phyloP scores from a whole-genome alignment of 768 basidiomycete genomes.

The Boletus speciosus region DNA sequence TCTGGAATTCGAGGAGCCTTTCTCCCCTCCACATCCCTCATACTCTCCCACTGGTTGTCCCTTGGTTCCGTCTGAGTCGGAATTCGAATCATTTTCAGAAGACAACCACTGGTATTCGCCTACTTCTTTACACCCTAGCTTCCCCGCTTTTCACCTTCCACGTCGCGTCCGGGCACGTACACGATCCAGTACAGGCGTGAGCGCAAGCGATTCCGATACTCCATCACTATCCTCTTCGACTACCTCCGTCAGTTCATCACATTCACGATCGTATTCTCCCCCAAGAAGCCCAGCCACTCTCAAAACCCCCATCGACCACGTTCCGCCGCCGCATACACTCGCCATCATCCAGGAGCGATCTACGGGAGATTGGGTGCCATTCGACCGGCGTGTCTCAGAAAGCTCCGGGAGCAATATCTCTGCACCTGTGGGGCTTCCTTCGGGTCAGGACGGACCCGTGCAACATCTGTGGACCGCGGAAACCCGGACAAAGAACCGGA shows the following conservation, averaged over 20 bases:
- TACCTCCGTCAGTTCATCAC: constrained; percentile 37
- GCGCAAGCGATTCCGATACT: constrained; percentile 41
- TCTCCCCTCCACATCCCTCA: constrained; percentile 24
- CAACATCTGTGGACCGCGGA: constrained; percentile 3
- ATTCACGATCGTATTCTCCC: constrained; percentile 31
- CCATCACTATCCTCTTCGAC: constrained; percentile 46
- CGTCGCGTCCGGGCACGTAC: constrained; percentile 29
- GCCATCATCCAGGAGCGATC: constrained; percentile 39
- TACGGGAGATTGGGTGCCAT: constrained; percentile 16
- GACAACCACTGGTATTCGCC: constrained; percentile 25
- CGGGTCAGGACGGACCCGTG: constrained; percentile 21
- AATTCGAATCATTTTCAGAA: constrained; percentile 31
- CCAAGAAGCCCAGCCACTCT: constrained; percentile 33
- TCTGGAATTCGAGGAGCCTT: constrained; percentile 30
- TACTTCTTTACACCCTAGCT: constrained; percentile 16
- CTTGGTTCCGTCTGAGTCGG: constrained; percentile 33
- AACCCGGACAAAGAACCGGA: constrained; percentile 24
- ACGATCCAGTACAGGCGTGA: constrained; percentile 27
- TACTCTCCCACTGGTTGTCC: constrained; percentile 6
- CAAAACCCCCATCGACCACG: constrained; percentile 33
- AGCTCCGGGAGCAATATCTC: constrained; percentile 24
- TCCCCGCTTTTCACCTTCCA: constrained; percentile 33
- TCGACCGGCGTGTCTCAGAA: constrained; percentile 11
- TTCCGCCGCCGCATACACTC: constrained; percentile 23
- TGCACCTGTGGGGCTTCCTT: constrained; percentile 13